phyloP scores from a whole-genome alignment of 2,329 filamentous ascomycete species.

The Escovopsis sp. region DNA sequence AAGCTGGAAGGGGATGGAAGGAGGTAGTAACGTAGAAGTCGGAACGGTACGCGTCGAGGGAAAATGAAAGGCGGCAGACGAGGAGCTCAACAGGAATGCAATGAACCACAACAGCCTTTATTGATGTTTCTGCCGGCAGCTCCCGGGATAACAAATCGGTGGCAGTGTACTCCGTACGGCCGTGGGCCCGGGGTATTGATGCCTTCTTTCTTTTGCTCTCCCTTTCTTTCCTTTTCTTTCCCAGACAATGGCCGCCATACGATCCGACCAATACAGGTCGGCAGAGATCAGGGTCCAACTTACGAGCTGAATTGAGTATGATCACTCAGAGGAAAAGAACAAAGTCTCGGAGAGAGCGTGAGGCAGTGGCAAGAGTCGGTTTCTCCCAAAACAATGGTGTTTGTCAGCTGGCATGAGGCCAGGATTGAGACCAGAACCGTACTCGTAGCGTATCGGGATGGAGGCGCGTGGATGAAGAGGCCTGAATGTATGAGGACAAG shows the following conservation, averaged over 20 bases:
- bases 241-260: slow-evolving; percentile 2
- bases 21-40: slow-evolving; percentile 1
- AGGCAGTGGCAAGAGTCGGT: no score
- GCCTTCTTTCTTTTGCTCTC: no score
- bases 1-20: slow-evolving; percentile 11
- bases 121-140: slow-evolving; percentile 3
- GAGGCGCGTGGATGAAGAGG: no score
- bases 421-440: no score
- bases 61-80: slow-evolving; percentile 3
- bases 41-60: no score
- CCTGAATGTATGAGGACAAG: no score
- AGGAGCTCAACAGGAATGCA: slow-evolving; percentile 7
- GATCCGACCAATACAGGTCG: slow-evolving; percentile 2
- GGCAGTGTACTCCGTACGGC: slow-evolving; percentile 1
- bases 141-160: slow-evolving; percentile 5
- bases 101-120: slow-evolving; percentile 2
- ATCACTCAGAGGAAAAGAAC: no score
- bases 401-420: no score
- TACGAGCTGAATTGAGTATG: neutral
- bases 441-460: no score
- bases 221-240: no score
- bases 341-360: no score
- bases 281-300: neutral
- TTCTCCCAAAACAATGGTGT: no score
- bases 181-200: neutral